A percentile compares a stretch with the other conserved stretches of the same genome.
phyloP scores from a whole-genome alignment of 345 rosid species.

The Sisymbrium altissimum region DNA sequence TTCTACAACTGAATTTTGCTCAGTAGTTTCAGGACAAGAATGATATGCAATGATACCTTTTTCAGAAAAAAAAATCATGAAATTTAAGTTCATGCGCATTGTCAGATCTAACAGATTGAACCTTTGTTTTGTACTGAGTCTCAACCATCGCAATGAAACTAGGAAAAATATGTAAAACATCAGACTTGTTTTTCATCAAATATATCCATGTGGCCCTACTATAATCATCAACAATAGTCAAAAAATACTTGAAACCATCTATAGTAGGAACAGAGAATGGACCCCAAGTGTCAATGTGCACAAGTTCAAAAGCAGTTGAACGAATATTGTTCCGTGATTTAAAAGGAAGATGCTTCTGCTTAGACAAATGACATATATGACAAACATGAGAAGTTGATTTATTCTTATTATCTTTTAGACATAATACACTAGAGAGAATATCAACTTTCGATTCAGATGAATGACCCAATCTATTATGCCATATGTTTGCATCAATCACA shows the following conservation, averaged over 20 bases:
- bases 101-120: background rate
- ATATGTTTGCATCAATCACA: background rate
- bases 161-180: background rate
- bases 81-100: background rate
- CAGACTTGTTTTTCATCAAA: background rate
- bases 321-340: background rate
- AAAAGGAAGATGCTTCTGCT: background rate
- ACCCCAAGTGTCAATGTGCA: background rate
- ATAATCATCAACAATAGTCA: background rate
- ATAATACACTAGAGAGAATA: background rate
- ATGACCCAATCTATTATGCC: background rate
- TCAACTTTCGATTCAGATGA: background rate
- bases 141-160: background rate
- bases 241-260: background rate
- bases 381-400: background rate
- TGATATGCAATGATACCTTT: background rate
- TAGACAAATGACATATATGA: background rate
- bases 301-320: background rate
- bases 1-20: background rate
- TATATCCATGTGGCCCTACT: background rate
- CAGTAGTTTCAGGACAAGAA: background rate
- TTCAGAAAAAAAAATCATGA: background rate
- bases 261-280: background rate
- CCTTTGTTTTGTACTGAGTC: background rate
- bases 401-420: background rate